Conservation (phyloP, 2,329 filamentous ascomycete species). For the Verticillium zaregamsianum region DNA sequence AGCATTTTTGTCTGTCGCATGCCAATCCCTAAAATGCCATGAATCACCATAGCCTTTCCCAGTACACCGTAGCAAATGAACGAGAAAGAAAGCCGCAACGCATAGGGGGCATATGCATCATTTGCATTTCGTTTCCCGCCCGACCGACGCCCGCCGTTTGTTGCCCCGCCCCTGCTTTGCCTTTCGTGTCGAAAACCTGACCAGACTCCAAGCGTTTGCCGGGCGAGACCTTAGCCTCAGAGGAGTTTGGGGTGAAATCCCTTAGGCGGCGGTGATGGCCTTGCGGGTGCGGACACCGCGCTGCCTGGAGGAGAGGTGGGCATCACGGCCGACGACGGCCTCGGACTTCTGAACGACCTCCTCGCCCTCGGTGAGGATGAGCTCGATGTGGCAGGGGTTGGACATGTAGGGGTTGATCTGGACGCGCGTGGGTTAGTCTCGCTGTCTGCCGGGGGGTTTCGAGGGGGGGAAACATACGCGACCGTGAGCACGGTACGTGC, state of each 20-base stretch:
- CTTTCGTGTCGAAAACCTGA: neutral
- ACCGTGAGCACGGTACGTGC: conserved; percentile 99
- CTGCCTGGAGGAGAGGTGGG: conserved; percentile 85
- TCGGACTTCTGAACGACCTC: conserved; percentile 92
- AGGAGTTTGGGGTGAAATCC: conserved; percentile 8
- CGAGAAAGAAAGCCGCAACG: conserved; percentile 18
- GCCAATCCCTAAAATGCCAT: conserved; percentile 32
- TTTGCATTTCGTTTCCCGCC: neutral
- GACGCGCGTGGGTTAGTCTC: neutral
- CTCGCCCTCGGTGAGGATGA: conserved; percentile 97
- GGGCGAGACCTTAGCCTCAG: neutral
- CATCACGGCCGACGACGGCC: conserved; percentile 56
- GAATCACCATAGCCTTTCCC: conserved; percentile 21
- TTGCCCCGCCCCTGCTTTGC: neutral
- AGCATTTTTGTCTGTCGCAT: conserved; percentile 23
- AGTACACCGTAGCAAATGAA: conserved; percentile 25
- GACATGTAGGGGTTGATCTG: conserved; percentile 99
- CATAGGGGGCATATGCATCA: neutral
- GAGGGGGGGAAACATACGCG: conserved; percentile 66
- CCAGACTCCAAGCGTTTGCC: neutral
- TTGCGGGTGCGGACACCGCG: conserved; percentile 66
- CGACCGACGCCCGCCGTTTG: neutral
- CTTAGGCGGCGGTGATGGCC: conserved; percentile 62
- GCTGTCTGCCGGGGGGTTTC: neutral
- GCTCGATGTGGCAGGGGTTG: conserved; percentile 99